Evolutionary conservation across 1,139 yeast genomes (phyloP), one percentile per base, ranked within the genome.

Genomic region (Kluyveromyces marxianus): DNA sequence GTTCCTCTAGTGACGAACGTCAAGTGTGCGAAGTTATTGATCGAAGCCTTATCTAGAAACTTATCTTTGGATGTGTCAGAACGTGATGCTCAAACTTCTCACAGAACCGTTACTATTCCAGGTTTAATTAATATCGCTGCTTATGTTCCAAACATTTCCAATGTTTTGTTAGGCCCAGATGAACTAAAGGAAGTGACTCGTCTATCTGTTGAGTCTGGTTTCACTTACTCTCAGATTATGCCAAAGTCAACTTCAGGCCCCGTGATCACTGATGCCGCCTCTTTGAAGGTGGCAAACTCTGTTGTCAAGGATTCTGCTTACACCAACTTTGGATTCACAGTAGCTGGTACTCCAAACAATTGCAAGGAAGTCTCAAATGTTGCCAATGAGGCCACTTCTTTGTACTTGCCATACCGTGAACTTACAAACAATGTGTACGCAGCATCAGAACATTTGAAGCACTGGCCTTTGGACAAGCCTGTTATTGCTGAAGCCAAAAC

Each of bases 1-100:
- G 87, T 94, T 65, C 99, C 99, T 45, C 77, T 94, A 68, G 96
- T 94, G 44, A 92, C 99, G 56, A 94, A 94, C 65, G 98, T 92
- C 57, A 94, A 94, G 72, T 83, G 92, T 74, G 99, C 99, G 54
- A 94, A 94, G 71, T 75, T 94, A 57, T 76, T 94, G 69, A 83
- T 92, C 57, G 97, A 92, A 71, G 98, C 98, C 21, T 70, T 94
- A 58, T 77, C 95, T 25, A 76, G 95, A 71, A 65, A 71, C 49
- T 73, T 81, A 55, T 57, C 76, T 21, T 71, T 89, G 59, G 87
- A 83, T 31, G 89, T 87, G 45, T 66, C 85, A 44, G 78, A 79
- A 60, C 74, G 81, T 62, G 98, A 92, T 71, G 83, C 95, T 37
- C 97, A 92, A 71, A 80, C 96, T 39, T 85, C 95, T 42, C 95